Conservation (phyloP, 1,139 yeast species). For the Suhomyces terraborum region DNA sequence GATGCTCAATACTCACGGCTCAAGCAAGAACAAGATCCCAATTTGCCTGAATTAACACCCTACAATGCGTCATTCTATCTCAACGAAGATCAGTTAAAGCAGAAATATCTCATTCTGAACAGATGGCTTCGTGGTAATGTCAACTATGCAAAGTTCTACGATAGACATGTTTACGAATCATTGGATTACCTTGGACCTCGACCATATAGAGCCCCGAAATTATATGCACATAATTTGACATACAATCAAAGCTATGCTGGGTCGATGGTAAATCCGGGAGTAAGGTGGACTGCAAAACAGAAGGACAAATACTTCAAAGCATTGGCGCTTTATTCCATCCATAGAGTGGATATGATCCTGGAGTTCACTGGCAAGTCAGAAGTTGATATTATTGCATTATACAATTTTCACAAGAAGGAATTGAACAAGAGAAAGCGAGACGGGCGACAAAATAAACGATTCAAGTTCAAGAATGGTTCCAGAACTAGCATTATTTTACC, state of each 20-base stretch:
- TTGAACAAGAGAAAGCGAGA: slow-evolving; percentile 24
- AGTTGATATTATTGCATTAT: slow-evolving; percentile 50
- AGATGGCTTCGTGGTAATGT: slow-evolving; percentile 18
- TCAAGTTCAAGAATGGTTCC: slow-evolving; percentile 12
- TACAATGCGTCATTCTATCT: neutral
- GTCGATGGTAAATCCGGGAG: slow-evolving; percentile 20
- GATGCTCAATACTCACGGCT: neutral
- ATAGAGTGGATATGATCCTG: slow-evolving; percentile 44
- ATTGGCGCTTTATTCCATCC: slow-evolving; percentile 47
- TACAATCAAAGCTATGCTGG: neutral
- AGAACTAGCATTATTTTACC: slow-evolving; percentile 16
- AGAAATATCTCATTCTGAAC: neutral
- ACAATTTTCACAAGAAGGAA: slow-evolving; percentile 36
- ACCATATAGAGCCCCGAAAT: neutral
- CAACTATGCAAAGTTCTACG: slow-evolving; percentile 21
- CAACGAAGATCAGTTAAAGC: neutral
- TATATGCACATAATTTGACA: neutral
- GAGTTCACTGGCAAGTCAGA: slow-evolving; percentile 42
- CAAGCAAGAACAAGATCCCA: neutral
- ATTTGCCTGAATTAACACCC: neutral
- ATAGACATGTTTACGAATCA: slow-evolving; percentile 18
- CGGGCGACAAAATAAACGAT: slow-evolving; percentile 2
- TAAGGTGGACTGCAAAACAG: slow-evolving; percentile 42
- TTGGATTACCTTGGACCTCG: slow-evolving; percentile 7
- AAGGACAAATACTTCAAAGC: slow-evolving; percentile 48